A percentile compares a stretch with the other conserved stretches of the same genome.
Evolutionary conservation across 345 rosid genomes (phyloP).

Genomic region (Aquilaria sinensis): DNA sequence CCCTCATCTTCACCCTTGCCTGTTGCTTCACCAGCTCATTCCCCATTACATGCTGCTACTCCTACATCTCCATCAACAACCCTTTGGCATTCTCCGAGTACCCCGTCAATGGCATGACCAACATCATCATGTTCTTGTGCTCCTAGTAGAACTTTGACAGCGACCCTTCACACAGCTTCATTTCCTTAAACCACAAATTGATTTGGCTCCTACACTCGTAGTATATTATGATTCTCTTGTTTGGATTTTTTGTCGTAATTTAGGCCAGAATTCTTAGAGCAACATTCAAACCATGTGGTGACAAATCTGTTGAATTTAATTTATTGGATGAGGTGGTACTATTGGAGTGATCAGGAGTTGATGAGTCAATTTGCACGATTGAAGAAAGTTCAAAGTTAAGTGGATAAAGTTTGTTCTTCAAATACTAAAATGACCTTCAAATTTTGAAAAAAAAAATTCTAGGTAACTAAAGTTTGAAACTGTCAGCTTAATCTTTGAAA

Average conservation of each 20-base stretch:
- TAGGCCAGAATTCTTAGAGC: too few relatives aligned
- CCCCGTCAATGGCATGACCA: slow-evolving; percentile 44
- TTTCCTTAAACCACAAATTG: slow-evolving; percentile 39
- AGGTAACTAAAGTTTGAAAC: too few relatives aligned
- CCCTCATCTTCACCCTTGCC: slow-evolving; percentile 62
- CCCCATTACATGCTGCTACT: slow-evolving; percentile 37
- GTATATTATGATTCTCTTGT: slow-evolving; percentile 61
- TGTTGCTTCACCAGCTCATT: slow-evolving; percentile 60
- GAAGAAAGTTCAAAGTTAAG: too few relatives aligned
- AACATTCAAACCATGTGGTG: too few relatives aligned
- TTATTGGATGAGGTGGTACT: too few relatives aligned
- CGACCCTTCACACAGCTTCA: slow-evolving; percentile 52
- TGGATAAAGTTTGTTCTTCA: slow-evolving; percentile 7
- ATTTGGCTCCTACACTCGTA: slow-evolving; percentile 50
- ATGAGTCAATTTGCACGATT: too few relatives aligned
- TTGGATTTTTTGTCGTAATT: slow-evolving; percentile 50
- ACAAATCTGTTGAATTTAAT: too few relatives aligned
- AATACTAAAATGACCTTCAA: too few relatives aligned
- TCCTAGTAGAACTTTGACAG: slow-evolving; percentile 82
- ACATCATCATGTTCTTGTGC: slow-evolving; percentile 58
- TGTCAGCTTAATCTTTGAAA: too few relatives aligned
- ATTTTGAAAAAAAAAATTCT: too few relatives aligned
- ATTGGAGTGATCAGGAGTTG: too few relatives aligned
- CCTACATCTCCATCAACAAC: slow-evolving; percentile 26
- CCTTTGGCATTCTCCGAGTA: slow-evolving; percentile 36